Evolutionary conservation across 1,284 basidiomycete species (phyloP), one percentile per base, ranked within the genome.

Genomic region (Rhodotorula sp.): DNA sequence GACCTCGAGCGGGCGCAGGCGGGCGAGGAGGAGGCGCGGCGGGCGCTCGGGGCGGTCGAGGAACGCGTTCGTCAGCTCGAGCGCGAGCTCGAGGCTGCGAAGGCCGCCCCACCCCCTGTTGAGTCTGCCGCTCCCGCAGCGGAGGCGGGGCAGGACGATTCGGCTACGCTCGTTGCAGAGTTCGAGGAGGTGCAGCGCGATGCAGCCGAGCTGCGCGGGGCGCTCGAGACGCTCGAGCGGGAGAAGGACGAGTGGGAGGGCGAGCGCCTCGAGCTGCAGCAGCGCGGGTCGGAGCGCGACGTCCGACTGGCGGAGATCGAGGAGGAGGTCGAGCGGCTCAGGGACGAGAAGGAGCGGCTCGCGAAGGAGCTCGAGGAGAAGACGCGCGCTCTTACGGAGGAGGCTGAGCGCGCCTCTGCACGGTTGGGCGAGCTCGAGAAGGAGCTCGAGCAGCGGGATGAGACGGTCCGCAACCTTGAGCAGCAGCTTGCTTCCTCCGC

Each of bases 151-250:
- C 34, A 34, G 34, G 34, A 34, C 2, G 34, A 34, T 34, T 34
- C 34, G 34, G 34, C 34, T 34, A 5, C 34, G 34, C 34, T 34
- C 34, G 34, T 34, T 34, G 34, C 34, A 34, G 34, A 34, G 34
- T 5, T 34, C 34, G 34, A 34, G 34, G 3, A 34, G 34, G 34
- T 34, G 34, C 34, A 34, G 34, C 34, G 62, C 42, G 66, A 67
- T 42, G 65, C 75, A 42, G 73, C 70, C 41, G 71, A 74, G 50
- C 59, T 77, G 3, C 68, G 71, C 19, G 67, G 57, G 19, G 70
- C 71, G 64, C 42, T 52, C 48, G 60, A 8, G 9, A 23, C 23
- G 21, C 23, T 50, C 49, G 49, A 50, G 49, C 10, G 21, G 21
- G 21, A 23, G 21, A 19, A 23, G 19, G 56, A 42, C 56, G 56